Percentiles rank a stretch among this genome's conserved stretches.
Conservation (phyloP, 371 early-diverging fungal genomes). For the Mucor saturninus region DNA sequence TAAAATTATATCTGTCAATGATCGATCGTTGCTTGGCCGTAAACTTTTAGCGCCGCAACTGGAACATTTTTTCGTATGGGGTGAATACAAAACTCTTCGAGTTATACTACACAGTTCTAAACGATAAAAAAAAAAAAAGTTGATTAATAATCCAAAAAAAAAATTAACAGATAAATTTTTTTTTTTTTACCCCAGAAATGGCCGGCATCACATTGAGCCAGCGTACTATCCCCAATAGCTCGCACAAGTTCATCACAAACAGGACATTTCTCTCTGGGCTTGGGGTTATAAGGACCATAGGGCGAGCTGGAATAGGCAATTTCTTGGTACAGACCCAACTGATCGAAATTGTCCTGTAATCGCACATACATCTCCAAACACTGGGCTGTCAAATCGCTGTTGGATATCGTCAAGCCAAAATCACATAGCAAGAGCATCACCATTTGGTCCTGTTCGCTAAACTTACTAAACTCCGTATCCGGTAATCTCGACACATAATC, state of each 20-base stretch:
- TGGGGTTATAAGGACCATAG: neutral
- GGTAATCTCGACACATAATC: constrained; percentile 6
- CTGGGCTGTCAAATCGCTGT: neutral
- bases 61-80: constrained; percentile 26
- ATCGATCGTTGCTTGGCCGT: constrained; percentile 3
- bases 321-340: constrained; percentile 12
- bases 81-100: constrained; percentile 23
- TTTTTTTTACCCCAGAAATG: constrained; percentile 37
- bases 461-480: neutral
- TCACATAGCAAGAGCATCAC: constrained; percentile 19
- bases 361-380: constrained; percentile 7
- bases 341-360: constrained; percentile 16
- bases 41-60: constrained; percentile 30
- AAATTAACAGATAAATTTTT: neutral
- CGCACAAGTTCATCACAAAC: constrained; percentile 23
- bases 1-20: constrained; percentile 23
- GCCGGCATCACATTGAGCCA: constrained; percentile 29
- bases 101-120: constrained; percentile 33
- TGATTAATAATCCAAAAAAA: neutral
- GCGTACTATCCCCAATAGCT: constrained; percentile 7
- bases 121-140: neutral
- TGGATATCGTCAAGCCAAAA: neutral
- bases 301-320: constrained; percentile 9
- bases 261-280: constrained; percentile 30
- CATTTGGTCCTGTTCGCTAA: constrained; percentile 16